Evolutionary conservation across 441 rosid species (phyloP).

Genomic region (Euphorbia schlechtendalii): DNA sequence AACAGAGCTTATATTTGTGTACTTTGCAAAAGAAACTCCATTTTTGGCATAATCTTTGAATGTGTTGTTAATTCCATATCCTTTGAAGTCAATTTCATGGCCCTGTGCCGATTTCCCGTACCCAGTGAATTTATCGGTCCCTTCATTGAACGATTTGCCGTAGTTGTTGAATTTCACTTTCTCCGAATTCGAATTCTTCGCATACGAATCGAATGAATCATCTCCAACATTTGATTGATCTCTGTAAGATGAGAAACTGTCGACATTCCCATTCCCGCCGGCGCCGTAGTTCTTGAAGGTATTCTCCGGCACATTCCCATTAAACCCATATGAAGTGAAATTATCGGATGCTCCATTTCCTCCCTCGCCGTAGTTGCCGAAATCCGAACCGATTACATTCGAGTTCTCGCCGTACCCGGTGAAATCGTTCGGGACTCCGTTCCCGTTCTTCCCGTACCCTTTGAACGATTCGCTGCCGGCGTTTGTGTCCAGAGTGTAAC

Average conservation of each 20-base stretch:
- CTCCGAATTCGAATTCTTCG: constrained; percentile 47
- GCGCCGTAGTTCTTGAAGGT: constrained; percentile 63
- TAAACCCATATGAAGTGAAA: constrained; percentile 66
- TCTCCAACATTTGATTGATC: constrained; percentile 84
- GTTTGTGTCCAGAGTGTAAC: constrained; percentile 49
- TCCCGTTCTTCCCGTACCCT: constrained; percentile 66
- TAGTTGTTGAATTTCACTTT: constrained; percentile 60
- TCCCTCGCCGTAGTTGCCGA: constrained; percentile 55
- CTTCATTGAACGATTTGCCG: constrained; percentile 80
- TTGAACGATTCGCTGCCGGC: constrained; percentile 54
- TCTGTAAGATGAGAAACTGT: constrained; percentile 57
- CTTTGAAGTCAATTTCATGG: constrained; percentile 51
- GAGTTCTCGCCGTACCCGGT: constrained; percentile 44
- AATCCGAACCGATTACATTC: constrained; percentile 70
- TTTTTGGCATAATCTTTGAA: constrained; percentile 60
- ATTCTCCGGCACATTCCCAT: constrained; percentile 63
- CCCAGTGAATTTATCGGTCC: constrained; percentile 64
- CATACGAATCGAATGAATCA: constrained; percentile 71
- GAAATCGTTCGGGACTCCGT: constrained; percentile 51
- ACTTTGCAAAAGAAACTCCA: constrained; percentile 42
- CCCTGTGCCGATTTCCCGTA: constrained; percentile 51
- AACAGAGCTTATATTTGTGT: constrained; percentile 31
- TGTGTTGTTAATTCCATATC: constrained; percentile 59
- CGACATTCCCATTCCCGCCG: constrained; percentile 46
- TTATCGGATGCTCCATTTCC: constrained; percentile 51